A percentile compares a stretch with the other conserved stretches of the same genome.
These are phyloP conservation scores for Arabidopsis hybrid DNA, from an alignment of 441 rosid genomes.

Conservation along the genomic window DNA sequence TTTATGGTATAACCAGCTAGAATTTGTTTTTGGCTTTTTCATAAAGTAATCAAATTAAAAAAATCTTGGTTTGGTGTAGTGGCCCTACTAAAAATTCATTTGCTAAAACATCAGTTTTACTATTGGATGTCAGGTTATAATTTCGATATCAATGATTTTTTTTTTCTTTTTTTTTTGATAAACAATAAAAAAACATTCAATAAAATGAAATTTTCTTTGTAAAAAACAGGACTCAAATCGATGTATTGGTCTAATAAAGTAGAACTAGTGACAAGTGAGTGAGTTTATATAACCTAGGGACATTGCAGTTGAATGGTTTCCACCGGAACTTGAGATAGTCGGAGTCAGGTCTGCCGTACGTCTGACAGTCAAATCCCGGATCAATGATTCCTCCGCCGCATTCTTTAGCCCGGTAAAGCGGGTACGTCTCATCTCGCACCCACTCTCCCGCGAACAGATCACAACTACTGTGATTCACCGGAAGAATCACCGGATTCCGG, in stretches of 20 bases:
- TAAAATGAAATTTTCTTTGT: neutral
- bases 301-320: conserved; percentile 84
- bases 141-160: neutral
- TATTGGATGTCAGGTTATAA: conserved; percentile 11
- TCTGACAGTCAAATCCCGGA: conserved; percentile 77
- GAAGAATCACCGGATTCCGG: conserved; percentile 38
- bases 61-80: neutral
- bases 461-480: conserved; percentile 62
- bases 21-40: neutral
- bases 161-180: no score
- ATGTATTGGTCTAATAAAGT: conserved; percentile 7
- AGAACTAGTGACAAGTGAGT: conserved; percentile 4
- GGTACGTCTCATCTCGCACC: conserved; percentile 81
- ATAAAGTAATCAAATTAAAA: neutral
- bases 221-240: conserved; percentile 11
- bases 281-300: conserved; percentile 66
- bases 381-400: conserved; percentile 74
- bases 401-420: conserved; percentile 61
- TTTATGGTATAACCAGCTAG: conserved; percentile 13
- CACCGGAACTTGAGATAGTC: conserved; percentile 86
- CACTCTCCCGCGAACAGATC: conserved; percentile 78
- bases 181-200: neutral
- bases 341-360: conserved; percentile 88
- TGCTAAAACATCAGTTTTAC: neutral
- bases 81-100: neutral